Evolutionary conservation across 2,329 filamentous ascomycete genomes (phyloP), one percentile per base, ranked within the genome.

Genomic region (Scedosporium apiospermum): DNA sequence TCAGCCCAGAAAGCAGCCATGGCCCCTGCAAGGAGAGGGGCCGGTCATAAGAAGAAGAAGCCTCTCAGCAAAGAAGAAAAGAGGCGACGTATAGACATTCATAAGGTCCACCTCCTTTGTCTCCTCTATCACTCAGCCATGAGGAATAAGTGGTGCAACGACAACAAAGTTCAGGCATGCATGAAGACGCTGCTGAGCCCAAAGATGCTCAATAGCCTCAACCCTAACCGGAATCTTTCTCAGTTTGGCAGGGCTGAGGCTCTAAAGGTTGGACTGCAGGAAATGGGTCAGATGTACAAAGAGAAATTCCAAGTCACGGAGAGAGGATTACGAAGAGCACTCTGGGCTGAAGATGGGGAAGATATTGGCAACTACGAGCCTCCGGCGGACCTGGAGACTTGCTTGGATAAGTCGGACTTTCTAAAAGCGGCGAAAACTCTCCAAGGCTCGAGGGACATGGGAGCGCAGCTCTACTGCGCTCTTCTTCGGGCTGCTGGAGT

Each of bases 61-160:
- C 78, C 80, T 2, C 74, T 85, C 3, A 82, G 73, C 26, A 82
- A 77, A 65, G 78, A 78, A 21, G 84, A 87, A 67, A 82, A 77
- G 65, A 74, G 75, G 53, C 76, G 72, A 14, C 85, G 93, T 21
- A 72, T 95, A 34, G 83, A 91, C 60, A 80, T 92, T n/a, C 95
- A 99, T 73, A 96, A 93, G 73, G 79, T 87, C 65, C 93, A 99
- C 74, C 67, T 98, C 0, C 76, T 97, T 14, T 96, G 91, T 71
- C 80, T 99, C 1, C 75, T 99, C 16, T 85, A 86, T 9, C 91
- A 98, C 73, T 82, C 88, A 16, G 83, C 89, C 66, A 79, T 85
- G 63, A 86, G 93, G 62, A 99, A 98, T 70, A 78, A 83, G 62
- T 97, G 93, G 91, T 97, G 93, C 75, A 96, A 96, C 69, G 88